Evolutionary conservation across 345 rosid species (phyloP).

Genomic region (Sapria himalayana): DNA sequence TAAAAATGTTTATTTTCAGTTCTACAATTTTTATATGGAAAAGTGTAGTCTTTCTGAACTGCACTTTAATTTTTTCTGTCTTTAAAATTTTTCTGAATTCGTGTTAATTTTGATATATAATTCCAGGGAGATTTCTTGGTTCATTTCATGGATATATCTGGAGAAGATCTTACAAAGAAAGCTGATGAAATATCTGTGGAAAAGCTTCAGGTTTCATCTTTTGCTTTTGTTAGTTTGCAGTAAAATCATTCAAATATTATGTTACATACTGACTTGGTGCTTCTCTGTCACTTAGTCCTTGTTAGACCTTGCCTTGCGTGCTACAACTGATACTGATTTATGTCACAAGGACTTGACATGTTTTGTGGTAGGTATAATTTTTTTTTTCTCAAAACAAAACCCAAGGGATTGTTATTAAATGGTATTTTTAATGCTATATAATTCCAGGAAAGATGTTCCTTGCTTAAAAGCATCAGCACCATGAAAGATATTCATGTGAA

Average conservation of each 20-base stretch:
- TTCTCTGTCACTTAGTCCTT: constrained; percentile 41
- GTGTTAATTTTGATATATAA: background rate
- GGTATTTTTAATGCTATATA: no score
- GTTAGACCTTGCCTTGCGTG: constrained; percentile 86
- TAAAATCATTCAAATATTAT: no score
- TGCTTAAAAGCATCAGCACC: constrained; percentile 56
- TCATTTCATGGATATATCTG: constrained; percentile 94
- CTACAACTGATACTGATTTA: constrained; percentile 96
- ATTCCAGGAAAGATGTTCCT: constrained; percentile 63
- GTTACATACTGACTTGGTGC: no score
- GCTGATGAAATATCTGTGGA: constrained; percentile 66
- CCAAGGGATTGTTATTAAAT: no score
- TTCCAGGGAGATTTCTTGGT: constrained; percentile 91
- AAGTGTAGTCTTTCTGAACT: no score
- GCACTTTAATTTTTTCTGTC: constrained; percentile 4
- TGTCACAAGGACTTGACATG: constrained; percentile 92
- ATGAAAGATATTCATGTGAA: constrained; percentile 27
- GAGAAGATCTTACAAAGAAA: constrained; percentile 74
- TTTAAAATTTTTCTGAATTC: background rate
- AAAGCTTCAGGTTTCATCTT: constrained; percentile 55
- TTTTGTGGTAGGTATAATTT: constrained; percentile 44
- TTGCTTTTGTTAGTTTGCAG: constrained; percentile 1
- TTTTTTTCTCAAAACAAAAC: constrained; percentile 2
- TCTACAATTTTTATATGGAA: no score
- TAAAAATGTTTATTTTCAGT: no score